phyloP scores from a whole-genome alignment of 805 yeast genomes.

The Candida adriatica region DNA sequence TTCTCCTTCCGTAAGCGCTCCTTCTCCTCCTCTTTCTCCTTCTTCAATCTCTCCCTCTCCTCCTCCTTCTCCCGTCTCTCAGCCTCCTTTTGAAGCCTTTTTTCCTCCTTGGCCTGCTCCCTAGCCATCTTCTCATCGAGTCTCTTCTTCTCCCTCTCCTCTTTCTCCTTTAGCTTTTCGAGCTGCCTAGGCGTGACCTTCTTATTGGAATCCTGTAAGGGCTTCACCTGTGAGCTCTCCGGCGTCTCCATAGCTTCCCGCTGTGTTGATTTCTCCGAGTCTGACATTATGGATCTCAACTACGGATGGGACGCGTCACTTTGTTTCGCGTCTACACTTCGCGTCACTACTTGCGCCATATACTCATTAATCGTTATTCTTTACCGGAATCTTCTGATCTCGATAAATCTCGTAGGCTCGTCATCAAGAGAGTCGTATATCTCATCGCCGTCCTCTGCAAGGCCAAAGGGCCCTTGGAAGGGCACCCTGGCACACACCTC shows the following conservation, averaged over 20 bases:
- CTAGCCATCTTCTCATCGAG: constrained; percentile 20
- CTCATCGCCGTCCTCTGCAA: too few species aligned
- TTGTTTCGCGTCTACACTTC: too few species aligned
- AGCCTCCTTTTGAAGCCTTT: constrained; percentile 20
- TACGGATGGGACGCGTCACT: too few species aligned
- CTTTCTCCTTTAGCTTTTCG: constrained; percentile 1
- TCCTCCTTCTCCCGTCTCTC: constrained; percentile 25
- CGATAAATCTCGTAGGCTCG: too few species aligned
- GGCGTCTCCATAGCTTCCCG: not conserved
- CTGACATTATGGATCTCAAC: too few species aligned
- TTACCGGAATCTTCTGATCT: too few species aligned
- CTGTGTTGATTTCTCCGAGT: too few species aligned
- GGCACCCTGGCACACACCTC: too few species aligned
- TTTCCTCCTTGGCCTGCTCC: constrained; percentile 18
- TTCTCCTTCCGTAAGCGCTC: constrained; percentile 13
- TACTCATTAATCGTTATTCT: too few species aligned
- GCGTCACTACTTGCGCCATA: too few species aligned
- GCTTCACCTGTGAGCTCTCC: not conserved
- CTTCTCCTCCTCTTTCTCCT: constrained; percentile 13
- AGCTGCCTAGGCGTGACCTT: not conserved
- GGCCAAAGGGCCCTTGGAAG: too few species aligned
- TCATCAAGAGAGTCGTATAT: too few species aligned
- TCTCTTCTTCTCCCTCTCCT: constrained; percentile 24
- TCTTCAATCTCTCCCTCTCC: constrained; percentile 27
- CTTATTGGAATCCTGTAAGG: not conserved